phyloP scores from a whole-genome alignment of 1,284 basidiomycete species.

The Moesziomyces sp. region DNA sequence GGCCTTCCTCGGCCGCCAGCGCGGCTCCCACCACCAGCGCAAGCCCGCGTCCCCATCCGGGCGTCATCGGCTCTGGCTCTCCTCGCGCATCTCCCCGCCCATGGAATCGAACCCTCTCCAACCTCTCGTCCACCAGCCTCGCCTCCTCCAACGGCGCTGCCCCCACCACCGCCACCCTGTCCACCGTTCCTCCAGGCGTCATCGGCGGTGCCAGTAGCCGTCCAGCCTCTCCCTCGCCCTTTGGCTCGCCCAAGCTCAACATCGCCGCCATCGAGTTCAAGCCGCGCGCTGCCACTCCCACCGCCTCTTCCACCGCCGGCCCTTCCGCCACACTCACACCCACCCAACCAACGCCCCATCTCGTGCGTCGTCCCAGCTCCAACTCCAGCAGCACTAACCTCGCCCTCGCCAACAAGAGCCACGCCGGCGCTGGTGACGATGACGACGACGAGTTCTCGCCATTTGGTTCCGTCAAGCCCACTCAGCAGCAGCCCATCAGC shows the following conservation, averaged over 20 bases:
- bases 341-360: constrained; percentile 24
- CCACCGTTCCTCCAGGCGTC: constrained; percentile 44
- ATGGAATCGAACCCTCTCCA: constrained; percentile 47
- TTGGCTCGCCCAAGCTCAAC: constrained; percentile 62
- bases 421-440: constrained; percentile 67
- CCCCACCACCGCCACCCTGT: constrained; percentile 19
- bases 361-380: constrained; percentile 41
- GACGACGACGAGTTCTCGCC: constrained; percentile 73
- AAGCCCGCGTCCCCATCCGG: constrained; percentile 45
- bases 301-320: constrained; percentile 5
- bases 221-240: constrained; percentile 53
- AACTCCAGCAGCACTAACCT: constrained; percentile 48
- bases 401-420: constrained; percentile 52
- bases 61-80: constrained; percentile 54
- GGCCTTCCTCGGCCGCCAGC: constrained; percentile 7
- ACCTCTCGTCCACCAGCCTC: constrained; percentile 42
- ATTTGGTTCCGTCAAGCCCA: constrained; percentile 66
- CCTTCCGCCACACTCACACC: constrained; percentile 25
- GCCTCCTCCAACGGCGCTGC: constrained; percentile 25
- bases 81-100: constrained; percentile 54
- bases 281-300: constrained; percentile 39
- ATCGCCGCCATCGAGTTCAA: constrained; percentile 60
- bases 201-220: constrained; percentile 32
- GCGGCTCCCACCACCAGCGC: constrained; percentile 18
- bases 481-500: constrained; percentile 31